phyloP scores from a whole-genome alignment of 768 basidiomycete species.

The Phanerodontia chrysosporium region DNA sequence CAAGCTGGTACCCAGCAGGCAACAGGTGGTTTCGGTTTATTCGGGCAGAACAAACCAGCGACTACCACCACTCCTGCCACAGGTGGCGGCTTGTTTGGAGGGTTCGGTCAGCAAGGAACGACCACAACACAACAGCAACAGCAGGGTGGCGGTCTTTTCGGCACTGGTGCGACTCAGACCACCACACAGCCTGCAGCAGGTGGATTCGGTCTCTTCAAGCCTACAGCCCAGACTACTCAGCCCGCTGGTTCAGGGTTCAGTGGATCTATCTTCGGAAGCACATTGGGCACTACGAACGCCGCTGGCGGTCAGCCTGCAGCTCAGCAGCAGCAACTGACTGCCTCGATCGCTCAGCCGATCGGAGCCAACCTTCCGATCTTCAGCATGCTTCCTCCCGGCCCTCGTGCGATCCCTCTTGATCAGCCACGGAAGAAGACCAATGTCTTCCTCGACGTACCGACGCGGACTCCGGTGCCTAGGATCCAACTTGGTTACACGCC shows the following conservation, averaged over 20 bases:
- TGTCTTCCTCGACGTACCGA: constrained; percentile 74
- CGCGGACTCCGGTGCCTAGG: constrained; percentile 65
- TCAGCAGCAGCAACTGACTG: constrained; percentile 56
- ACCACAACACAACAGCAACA: background rate
- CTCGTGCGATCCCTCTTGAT: constrained; percentile 57
- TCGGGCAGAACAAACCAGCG: constrained; percentile 27
- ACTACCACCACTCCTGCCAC: constrained; percentile 19
- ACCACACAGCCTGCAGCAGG: background rate
- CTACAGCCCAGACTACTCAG: constrained; percentile 23
- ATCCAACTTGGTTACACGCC: constrained; percentile 63
- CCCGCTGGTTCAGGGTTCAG: constrained; percentile 31
- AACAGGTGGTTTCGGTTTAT: constrained; percentile 19
- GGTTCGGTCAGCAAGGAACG: background rate
- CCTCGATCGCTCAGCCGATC: constrained; percentile 87
- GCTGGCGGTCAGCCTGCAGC: constrained; percentile 29
- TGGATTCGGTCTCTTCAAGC: constrained; percentile 2
- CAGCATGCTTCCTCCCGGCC: constrained; percentile 69
- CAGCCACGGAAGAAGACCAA: constrained; percentile 70
- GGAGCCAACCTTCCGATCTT: constrained; percentile 69
- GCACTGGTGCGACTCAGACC: constrained; percentile 14
- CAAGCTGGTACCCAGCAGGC: constrained; percentile 22
- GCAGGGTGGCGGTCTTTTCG: constrained; percentile 16
- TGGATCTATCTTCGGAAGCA: constrained; percentile 29
- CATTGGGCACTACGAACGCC: constrained; percentile 22
- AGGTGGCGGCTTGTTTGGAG: constrained; percentile 16